These are phyloP conservation scores for Knufia fluminis DNA, from an alignment of 2,329 filamentous ascomycete species.

Conservation along the genomic window DNA sequence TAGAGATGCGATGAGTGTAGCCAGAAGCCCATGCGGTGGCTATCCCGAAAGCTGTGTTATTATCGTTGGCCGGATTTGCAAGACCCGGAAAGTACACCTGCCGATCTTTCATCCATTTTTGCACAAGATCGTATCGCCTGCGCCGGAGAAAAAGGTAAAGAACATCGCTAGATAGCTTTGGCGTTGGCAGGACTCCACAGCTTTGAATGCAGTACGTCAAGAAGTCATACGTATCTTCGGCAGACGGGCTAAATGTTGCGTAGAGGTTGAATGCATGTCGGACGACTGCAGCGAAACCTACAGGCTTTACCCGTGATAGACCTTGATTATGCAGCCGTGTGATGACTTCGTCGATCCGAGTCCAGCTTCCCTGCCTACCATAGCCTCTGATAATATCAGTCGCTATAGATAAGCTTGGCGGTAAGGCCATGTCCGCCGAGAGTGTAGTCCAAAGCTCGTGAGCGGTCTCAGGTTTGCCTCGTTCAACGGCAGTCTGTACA, in stretches of 20 bases:
- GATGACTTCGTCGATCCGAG: neutral
- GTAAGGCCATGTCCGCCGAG: neutral
- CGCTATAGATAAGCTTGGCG: neutral
- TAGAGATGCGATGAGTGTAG: neutral
- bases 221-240: conserved; percentile 2
- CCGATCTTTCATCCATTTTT: conserved; percentile 7
- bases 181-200: neutral
- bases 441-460: neutral
- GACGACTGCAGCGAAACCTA: conserved; percentile 1
- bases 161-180: conserved; percentile 1
- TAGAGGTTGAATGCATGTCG: neutral
- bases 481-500: neutral
- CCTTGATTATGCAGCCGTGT: neutral
- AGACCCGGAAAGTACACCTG: neutral
- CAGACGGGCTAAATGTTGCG: neutral
- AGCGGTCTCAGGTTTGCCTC: neutral
- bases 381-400: conserved; percentile 4
- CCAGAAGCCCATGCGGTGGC: neutral
- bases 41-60: neutral
- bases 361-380: neutral
- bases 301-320: neutral
- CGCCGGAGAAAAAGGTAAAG: neutral
- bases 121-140: conserved; percentile 1
- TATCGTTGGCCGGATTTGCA: neutral
- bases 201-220: conserved; percentile 4